phyloP scores from a whole-genome alignment of 2,329 filamentous ascomycete species.

The Aspergillus sp. region DNA sequence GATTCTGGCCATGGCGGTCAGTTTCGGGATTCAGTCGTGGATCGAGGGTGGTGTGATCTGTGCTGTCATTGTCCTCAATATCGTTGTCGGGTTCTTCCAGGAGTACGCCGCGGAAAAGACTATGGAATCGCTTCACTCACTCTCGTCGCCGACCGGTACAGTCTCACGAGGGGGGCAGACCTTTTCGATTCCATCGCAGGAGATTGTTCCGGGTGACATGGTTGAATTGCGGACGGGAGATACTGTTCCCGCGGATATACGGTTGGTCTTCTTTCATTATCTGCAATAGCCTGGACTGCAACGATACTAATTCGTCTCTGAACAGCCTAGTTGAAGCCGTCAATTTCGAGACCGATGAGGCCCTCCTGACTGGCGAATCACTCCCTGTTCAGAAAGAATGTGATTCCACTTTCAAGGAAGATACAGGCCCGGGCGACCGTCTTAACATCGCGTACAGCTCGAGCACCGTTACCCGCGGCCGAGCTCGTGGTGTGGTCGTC shows the following conservation, averaged over 20 bases:
- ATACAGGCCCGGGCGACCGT: constrained; percentile 61
- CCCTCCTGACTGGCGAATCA: constrained; percentile 64
- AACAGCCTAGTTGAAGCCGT: constrained; percentile 57
- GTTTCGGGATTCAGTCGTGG: constrained; percentile 58
- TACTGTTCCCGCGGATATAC: constrained; percentile 61
- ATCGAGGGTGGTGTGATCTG: constrained; percentile 63
- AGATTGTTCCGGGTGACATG: constrained; percentile 66
- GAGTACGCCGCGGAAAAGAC: constrained; percentile 64
- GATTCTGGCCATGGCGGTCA: constrained; percentile 71
- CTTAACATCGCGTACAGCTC: constrained; percentile 65
- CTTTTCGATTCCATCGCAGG: constrained; percentile 55
- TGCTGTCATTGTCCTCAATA: constrained; percentile 60
- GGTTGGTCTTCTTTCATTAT: constrained; percentile 35
- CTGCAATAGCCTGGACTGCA: constrained; percentile 29
- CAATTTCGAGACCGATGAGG: constrained; percentile 75
- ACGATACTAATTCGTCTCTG: not conserved
- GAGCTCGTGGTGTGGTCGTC: constrained; percentile 61
- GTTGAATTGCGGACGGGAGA: constrained; percentile 59
- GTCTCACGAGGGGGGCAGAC: constrained; percentile 61
- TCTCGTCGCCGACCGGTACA: constrained; percentile 59
- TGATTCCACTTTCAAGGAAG: constrained; percentile 46
- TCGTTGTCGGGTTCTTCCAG: constrained; percentile 62
- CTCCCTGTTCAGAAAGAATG: constrained; percentile 60
- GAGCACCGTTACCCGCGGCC: constrained; percentile 62
- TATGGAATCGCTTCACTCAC: constrained; percentile 59